Evolutionary conservation across 139 green algal species (phyloP), one percentile per base, ranked within the genome.

Genomic region (Volvox reticuliferus): DNA sequence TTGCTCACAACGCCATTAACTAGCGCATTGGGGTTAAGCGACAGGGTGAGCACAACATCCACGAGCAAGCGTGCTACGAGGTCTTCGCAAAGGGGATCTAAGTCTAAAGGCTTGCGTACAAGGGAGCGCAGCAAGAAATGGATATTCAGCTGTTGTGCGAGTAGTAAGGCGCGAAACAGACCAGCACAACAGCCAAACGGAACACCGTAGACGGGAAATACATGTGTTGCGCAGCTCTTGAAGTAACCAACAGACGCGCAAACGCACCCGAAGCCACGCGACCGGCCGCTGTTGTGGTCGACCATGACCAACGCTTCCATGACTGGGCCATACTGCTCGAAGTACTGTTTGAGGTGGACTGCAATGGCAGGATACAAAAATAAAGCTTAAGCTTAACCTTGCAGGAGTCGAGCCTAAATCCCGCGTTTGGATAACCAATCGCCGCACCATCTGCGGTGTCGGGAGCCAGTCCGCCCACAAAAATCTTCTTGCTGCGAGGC

Each of bases 321-420:
- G 12, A 98, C 94, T 26, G 95, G 93, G n/a, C 97, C 98, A 94
- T 97, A 99, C 67, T 96, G 93, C 19, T 96, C 96, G 95, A 99
- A 99, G 92, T 97, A 96, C 26, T 96, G 89, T 36, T 91, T 91
- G 80, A 99, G 96, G 1, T 79, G 62, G 21, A 30, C 87, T 91
- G 87, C 73, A 55, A 89, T 12, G 0, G 19, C 22, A 77, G 19
- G 35, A 35, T 63, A 35, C 17, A 37, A 69, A 68, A 35, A 35
- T 37, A 55, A n/a, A 62, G 78, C 63, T 62, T 24, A 82, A 62
- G 30, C 14, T 36, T 82, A 26, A 1, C 32, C 12, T 36, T 20
- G 30, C 30, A 82, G 24, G 12, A 19, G 76, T 13, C 32, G 12
- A 73, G 5, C 76, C 55, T n/a, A 79, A 13, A 32, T 33, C 21